A percentile compares a stretch with the other conserved stretches of the same genome.
These are phyloP conservation scores for Hippophae gyantsensis DNA, from an alignment of 306 rosid genomes.

Conservation along the genomic window DNA sequence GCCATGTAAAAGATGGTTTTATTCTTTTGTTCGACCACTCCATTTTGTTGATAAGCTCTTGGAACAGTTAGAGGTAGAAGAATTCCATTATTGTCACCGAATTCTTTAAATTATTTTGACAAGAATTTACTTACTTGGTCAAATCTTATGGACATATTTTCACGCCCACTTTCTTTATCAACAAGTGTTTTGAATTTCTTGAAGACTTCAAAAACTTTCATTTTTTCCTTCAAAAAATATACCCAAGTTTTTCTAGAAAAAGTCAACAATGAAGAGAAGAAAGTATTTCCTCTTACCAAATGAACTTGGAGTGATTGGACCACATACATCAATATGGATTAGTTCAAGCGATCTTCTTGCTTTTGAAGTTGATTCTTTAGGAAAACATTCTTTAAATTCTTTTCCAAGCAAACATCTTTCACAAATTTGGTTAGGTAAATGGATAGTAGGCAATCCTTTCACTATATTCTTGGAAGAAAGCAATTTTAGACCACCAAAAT, in stretches of 20 bases:
- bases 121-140: neutral
- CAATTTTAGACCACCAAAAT: neutral
- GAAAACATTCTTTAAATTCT: neutral
- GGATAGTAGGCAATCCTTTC: neutral
- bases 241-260: neutral
- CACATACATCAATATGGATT: neutral
- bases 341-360: neutral
- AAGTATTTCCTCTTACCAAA: slow-evolving; percentile 1
- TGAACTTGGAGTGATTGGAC: neutral
- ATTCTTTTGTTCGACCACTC: no score
- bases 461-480: no score
- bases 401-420: neutral
- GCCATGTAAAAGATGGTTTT: no score
- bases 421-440: neutral
- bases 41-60: neutral
- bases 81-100: no score
- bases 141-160: neutral
- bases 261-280: neutral
- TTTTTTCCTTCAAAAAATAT: no score
- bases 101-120: neutral
- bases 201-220: neutral
- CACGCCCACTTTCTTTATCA: neutral
- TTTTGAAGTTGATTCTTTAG: neutral
- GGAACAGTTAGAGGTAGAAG: neutral
- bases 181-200: neutral